These are phyloP conservation scores for Juglanconis oblonga DNA, from an alignment of 2,329 filamentous ascomycete species.

Conservation along the genomic window DNA sequence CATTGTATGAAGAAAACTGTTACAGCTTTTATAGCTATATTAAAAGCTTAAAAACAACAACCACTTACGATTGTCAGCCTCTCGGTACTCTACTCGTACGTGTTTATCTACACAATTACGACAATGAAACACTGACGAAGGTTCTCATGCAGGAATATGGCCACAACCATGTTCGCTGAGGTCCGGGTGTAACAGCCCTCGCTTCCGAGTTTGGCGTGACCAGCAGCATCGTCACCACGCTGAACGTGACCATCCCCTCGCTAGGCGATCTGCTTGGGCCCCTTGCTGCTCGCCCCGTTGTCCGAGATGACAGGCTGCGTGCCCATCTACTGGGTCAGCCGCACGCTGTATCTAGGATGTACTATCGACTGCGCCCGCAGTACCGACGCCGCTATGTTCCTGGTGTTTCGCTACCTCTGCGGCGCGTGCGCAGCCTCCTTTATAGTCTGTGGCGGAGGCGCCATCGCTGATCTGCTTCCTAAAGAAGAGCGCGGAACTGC, in stretches of 20 bases:
- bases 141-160: neutral
- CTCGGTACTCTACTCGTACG: neutral
- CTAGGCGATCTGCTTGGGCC: conserved; percentile 7
- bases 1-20: too few species aligned
- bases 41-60: too few species aligned
- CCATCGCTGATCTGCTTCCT: conserved; percentile 7
- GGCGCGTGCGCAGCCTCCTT: neutral
- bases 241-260: conserved; percentile 3
- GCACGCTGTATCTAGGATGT: neutral
- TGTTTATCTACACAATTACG: too few species aligned
- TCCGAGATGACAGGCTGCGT: conserved; percentile 8
- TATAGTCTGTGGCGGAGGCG: conserved; percentile 9
- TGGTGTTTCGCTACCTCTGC: conserved; percentile 8
- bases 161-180: conserved; percentile 10
- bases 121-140: too few species aligned
- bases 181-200: neutral
- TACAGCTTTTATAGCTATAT: too few species aligned
- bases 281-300: neutral
- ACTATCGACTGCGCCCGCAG: conserved; percentile 8
- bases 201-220: conserved; percentile 5
- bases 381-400: conserved; percentile 5
- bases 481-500: conserved; percentile 1
- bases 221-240: neutral
- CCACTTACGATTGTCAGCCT: conserved; percentile 7
- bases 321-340: conserved; percentile 1